A percentile compares a stretch with the other conserved stretches of the same genome.
phyloP scores from a whole-genome alignment of 2,329 filamentous ascomycete genomes.

The Tolypocladium guangdongense region DNA sequence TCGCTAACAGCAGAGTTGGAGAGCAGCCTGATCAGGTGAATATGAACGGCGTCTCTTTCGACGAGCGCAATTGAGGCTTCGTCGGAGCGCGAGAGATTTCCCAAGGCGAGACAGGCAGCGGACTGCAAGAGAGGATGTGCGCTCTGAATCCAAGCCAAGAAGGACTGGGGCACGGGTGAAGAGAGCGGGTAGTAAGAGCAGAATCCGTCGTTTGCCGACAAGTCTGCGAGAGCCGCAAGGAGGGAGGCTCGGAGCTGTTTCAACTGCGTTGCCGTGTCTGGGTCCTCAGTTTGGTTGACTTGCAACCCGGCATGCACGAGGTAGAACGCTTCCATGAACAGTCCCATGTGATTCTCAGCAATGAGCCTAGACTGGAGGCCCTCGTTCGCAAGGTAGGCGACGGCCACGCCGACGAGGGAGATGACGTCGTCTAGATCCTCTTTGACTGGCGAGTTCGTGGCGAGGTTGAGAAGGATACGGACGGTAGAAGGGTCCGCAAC shows the following conservation, averaged over 20 bases:
- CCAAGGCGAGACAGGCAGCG: conserved; percentile 48
- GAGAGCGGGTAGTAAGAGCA: conserved; percentile 28
- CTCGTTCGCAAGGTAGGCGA: conserved; percentile 44
- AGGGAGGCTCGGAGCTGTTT: conserved; percentile 38
- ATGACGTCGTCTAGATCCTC: conserved; percentile 45
- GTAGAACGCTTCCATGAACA: conserved; percentile 38
- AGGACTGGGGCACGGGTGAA: conserved; percentile 27
- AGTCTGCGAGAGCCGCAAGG: conserved; percentile 38
- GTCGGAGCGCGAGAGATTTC: conserved; percentile 52
- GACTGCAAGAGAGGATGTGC: conserved; percentile 35
- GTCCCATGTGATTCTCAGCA: conserved; percentile 21
- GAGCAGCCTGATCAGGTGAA: conserved; percentile 35
- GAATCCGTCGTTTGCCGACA: conserved; percentile 41
- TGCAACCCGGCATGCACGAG: conserved; percentile 34
- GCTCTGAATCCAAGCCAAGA: conserved; percentile 36
- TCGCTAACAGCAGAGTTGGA: conserved; percentile 27
- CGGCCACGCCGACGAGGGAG: conserved; percentile 37
- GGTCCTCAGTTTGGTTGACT: conserved; percentile 29
- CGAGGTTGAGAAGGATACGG: conserved; percentile 37
- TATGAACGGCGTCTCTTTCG: conserved; percentile 24
- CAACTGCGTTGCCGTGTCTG: conserved; percentile 31
- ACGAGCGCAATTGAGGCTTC: conserved; percentile 40
- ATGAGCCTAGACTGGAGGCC: conserved; percentile 39
- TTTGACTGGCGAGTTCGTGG: conserved; percentile 25
- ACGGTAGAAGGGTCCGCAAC: conserved; percentile 35